These are phyloP conservation scores for Solanum hybrid DNA, from an alignment of 305 asterid genomes.

Conservation along the genomic window DNA sequence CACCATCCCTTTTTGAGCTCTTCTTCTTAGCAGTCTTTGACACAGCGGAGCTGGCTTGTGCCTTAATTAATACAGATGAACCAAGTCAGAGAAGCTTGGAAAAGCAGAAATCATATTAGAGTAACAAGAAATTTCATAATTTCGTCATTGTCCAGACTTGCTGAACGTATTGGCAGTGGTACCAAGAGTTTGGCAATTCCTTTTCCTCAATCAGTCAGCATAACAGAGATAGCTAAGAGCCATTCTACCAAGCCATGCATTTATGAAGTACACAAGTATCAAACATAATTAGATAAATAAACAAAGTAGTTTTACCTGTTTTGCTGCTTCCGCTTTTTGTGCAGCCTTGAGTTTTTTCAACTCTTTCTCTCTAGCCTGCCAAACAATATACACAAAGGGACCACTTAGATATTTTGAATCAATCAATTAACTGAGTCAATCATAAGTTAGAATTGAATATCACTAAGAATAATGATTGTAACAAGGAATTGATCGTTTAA, in stretches of 20 bases:
- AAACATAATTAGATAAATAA: neutral
- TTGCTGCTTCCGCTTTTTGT: constrained; percentile 88
- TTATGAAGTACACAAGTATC: neutral
- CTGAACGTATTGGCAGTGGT: neutral
- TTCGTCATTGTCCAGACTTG: neutral
- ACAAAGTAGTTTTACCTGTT: constrained; percentile 39
- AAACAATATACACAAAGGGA: constrained; percentile 4
- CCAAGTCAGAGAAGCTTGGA: neutral
- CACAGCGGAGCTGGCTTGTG: constrained; percentile 45
- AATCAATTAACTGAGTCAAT: neutral
- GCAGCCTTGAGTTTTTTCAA: constrained; percentile 75
- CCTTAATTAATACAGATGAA: constrained; percentile 27
- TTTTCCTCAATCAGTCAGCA: neutral
- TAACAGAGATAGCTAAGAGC: neutral
- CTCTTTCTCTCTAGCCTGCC: constrained; percentile 84
- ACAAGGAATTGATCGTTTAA: neutral
- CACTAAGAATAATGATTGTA: neutral
- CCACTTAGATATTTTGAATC: neutral
- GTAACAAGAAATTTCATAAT: neutral
- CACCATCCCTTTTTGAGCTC: constrained; percentile 45
- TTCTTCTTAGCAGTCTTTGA: constrained; percentile 71
- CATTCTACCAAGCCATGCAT: neutral
- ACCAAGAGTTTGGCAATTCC: neutral
- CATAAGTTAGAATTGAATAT: neutral
- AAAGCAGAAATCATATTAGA: neutral